Percentiles rank a stretch among this genome's conserved stretches.
Conservation (phyloP, 1,284 basidiomycete genomes). For the Lignosus rhinocerotis region DNA sequence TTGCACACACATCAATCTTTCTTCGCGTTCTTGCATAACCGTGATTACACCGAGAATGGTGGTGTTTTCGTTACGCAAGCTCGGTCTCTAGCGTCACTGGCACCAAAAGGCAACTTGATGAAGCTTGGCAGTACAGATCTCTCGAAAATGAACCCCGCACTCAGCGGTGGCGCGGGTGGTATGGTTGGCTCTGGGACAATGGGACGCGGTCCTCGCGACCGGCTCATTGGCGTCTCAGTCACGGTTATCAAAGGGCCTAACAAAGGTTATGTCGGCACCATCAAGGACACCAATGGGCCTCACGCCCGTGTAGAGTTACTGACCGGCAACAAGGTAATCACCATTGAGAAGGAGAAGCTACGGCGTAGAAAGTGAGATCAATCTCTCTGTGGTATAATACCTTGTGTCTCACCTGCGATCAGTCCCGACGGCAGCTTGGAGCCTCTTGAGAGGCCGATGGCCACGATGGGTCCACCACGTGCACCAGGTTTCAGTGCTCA, state of each 20-base stretch:
- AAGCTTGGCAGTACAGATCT: slow-evolving; percentile 73
- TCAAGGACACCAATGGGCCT: slow-evolving; percentile 94
- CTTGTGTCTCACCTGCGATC: neutral
- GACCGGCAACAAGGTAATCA: slow-evolving; percentile 89
- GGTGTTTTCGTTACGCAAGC: slow-evolving; percentile 93
- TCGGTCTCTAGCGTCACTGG: slow-evolving; percentile 77
- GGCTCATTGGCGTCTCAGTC: slow-evolving; percentile 81
- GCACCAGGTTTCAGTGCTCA: slow-evolving; percentile 22
- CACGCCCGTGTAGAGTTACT: slow-evolving; percentile 90
- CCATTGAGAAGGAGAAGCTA: slow-evolving; percentile 81
- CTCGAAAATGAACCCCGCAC: slow-evolving; percentile 95
- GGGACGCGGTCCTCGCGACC: slow-evolving; percentile 76
- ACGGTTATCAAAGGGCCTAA: slow-evolving; percentile 85
- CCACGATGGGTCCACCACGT: slow-evolving; percentile 38
- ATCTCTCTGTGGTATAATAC: neutral
- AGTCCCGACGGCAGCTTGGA: slow-evolving; percentile 60
- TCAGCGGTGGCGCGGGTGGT: slow-evolving; percentile 62
- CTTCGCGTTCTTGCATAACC: slow-evolving; percentile 93
- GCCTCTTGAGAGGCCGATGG: slow-evolving; percentile 39
- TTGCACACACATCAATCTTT: slow-evolving; percentile 95
- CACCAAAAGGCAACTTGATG: slow-evolving; percentile 76
- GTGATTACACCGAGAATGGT: slow-evolving; percentile 87
- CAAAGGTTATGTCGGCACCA: slow-evolving; percentile 90
- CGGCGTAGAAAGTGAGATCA: slow-evolving; percentile 74
- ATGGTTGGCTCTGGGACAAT: slow-evolving; percentile 81